Evolutionary conservation across 1,284 basidiomycete species (phyloP).

Genomic region (Cystobasidium pallidum): DNA sequence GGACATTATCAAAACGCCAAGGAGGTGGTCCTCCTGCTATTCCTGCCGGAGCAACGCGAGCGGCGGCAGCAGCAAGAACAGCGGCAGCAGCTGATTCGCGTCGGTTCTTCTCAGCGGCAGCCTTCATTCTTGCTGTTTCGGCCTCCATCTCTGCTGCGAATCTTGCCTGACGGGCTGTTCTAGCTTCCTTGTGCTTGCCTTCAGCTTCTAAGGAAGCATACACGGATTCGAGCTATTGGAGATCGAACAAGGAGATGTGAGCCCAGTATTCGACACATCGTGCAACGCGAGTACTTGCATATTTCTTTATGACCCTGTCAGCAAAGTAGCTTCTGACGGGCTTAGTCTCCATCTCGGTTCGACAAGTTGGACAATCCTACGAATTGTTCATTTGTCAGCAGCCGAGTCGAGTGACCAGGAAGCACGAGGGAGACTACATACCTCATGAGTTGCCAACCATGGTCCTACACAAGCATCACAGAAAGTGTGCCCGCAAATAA

Average conservation of each 20-base stretch:
- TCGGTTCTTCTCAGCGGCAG: conserved; percentile 19
- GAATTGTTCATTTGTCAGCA: neutral
- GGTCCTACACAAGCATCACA: conserved; percentile 40
- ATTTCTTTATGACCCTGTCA: conserved; percentile 40
- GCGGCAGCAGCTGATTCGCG: neutral
- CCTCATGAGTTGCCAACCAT: conserved; percentile 27
- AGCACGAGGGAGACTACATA: neutral
- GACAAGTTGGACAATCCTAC: conserved; percentile 39
- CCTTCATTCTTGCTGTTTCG: neutral
- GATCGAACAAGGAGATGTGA: neutral
- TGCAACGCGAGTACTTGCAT: neutral
- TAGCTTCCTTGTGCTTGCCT: conserved; percentile 32
- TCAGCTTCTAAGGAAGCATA: conserved; percentile 19
- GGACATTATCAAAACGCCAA: neutral
- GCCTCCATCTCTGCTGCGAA: conserved; percentile 14
- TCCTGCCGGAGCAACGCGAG: neutral
- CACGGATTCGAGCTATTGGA: conserved; percentile 11
- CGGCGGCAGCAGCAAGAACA: neutral
- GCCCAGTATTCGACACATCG: neutral
- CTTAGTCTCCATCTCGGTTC: neutral
- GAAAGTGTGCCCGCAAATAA: conserved; percentile 39
- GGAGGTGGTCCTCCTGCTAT: neutral
- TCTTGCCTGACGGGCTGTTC: conserved; percentile 17
- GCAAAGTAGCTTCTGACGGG: conserved; percentile 31
- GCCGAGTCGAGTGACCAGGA: neutral